Evolutionary conservation across 805 yeast species (phyloP).

Genomic region (Metschnikowia cubensis): DNA sequence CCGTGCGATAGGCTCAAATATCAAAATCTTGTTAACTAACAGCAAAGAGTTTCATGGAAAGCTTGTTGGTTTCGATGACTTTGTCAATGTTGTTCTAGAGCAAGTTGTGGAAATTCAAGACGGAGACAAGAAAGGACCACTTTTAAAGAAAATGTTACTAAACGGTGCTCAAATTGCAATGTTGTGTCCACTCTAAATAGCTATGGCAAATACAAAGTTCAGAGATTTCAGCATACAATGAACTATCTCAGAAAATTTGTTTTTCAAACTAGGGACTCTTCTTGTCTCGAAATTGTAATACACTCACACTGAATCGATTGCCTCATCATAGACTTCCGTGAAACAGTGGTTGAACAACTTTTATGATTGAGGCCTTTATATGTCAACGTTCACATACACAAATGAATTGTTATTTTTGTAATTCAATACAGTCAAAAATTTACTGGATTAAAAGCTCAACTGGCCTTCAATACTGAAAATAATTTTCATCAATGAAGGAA

Average conservation of each 20-base stretch:
- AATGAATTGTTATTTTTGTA: background rate
- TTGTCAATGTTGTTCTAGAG: slow-evolving; percentile 84
- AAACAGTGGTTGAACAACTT: background rate
- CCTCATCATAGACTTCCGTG: background rate
- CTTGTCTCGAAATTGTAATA: background rate
- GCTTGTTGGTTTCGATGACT: slow-evolving; percentile 90
- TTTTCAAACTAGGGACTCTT: background rate
- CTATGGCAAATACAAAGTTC: background rate
- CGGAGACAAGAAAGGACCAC: slow-evolving; percentile 41
- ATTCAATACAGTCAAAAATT: background rate
- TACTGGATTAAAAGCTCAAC: background rate
- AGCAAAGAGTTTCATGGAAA: slow-evolving; percentile 83
- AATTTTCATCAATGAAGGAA: background rate
- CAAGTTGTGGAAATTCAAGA: slow-evolving; percentile 63
- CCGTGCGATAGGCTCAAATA: slow-evolving; percentile 74
- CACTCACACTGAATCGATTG: too few relatives aligned
- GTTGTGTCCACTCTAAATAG: slow-evolving; percentile 31
- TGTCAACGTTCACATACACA: background rate
- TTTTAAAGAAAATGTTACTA: slow-evolving; percentile 56
- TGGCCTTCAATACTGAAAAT: background rate
- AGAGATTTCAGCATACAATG: background rate
- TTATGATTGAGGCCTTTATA: background rate
- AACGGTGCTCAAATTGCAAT: slow-evolving; percentile 72
- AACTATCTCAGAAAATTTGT: background rate
- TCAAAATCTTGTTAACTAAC: slow-evolving; percentile 63